Conservation (phyloP, 1,284 basidiomycete genomes). For the Coriolopsis trogii region DNA sequence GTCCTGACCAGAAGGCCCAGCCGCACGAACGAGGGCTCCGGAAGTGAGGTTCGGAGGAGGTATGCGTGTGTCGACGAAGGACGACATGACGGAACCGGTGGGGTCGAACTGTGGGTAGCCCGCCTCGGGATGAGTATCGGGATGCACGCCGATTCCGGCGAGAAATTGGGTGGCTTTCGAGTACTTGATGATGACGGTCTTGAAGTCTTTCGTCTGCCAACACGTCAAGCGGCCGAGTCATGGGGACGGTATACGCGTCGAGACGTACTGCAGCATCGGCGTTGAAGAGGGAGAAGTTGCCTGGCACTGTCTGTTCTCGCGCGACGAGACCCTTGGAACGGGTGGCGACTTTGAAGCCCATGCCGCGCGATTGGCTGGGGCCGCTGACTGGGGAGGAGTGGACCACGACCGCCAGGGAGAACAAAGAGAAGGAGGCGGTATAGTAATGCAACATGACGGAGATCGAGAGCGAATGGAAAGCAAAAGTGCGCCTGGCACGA, state of each 20-base stretch:
- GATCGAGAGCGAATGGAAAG: not conserved
- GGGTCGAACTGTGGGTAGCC: conserved; percentile 31
- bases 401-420: too few relatives aligned
- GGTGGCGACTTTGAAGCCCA: too few relatives aligned
- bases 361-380: too few relatives aligned
- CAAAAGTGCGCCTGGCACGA: not conserved
- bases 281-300: too few relatives aligned
- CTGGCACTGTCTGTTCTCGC: too few relatives aligned
- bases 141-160: conserved; percentile 38
- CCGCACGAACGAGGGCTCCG: conserved; percentile 5
- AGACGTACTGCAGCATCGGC: conserved; percentile 22
- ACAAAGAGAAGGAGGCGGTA: too few relatives aligned
- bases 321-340: too few relatives aligned
- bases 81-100: too few relatives aligned
- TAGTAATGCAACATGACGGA: too few relatives aligned
- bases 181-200: conserved; percentile 42
- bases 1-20: conserved; percentile 1
- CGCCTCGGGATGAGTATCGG: conserved; percentile 32
- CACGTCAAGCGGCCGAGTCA: not conserved
- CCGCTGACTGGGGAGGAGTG: too few relatives aligned
- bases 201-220: conserved; percentile 33
- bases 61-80: not conserved
- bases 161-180: conserved; percentile 38
- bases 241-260: not conserved
- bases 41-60: too few relatives aligned